Conservation (phyloP, 306 rosid species). For the Rosa persica region DNA sequence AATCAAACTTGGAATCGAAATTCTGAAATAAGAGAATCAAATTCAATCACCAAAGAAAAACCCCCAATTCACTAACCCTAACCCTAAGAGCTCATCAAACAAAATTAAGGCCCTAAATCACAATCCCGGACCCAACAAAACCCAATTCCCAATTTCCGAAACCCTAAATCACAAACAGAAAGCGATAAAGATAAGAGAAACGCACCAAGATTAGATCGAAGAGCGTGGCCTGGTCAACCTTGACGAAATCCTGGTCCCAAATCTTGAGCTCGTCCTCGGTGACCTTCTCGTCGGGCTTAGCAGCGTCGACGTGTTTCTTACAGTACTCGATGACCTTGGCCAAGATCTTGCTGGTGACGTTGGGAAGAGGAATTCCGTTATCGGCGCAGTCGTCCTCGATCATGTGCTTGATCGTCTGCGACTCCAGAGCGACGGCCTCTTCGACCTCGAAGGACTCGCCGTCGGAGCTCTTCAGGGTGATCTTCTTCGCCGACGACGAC, state of each 20-base stretch:
- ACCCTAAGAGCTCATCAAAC: neutral
- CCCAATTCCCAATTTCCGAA: neutral
- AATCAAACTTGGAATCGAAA: neutral
- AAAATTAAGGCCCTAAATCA: neutral
- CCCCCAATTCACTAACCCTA: neutral
- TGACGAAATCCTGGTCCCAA: conserved; percentile 70
- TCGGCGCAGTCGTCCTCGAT: conserved; percentile 71
- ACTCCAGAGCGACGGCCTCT: conserved; percentile 66
- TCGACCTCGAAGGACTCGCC: conserved; percentile 74
- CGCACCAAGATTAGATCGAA: conserved; percentile 75
- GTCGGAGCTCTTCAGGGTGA: conserved; percentile 70
- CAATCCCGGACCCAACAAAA: neutral
- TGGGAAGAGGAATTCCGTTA: conserved; percentile 69
- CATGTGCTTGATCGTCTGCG: conserved; percentile 79
- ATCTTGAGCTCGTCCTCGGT: conserved; percentile 56
- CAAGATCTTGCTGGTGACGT: conserved; percentile 72
- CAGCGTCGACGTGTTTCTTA: conserved; percentile 59
- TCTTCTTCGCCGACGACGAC: conserved; percentile 48
- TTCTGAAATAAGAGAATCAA: neutral
- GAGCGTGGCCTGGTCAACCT: conserved; percentile 76
- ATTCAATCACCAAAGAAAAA: neutral
- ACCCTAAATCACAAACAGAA: too few relatives aligned
- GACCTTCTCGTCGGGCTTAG: conserved; percentile 41
- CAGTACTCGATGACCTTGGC: conserved; percentile 85
- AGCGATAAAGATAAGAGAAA: neutral